phyloP scores from a whole-genome alignment of 768 basidiomycete genomes.

The Coprinellus micaceus region DNA sequence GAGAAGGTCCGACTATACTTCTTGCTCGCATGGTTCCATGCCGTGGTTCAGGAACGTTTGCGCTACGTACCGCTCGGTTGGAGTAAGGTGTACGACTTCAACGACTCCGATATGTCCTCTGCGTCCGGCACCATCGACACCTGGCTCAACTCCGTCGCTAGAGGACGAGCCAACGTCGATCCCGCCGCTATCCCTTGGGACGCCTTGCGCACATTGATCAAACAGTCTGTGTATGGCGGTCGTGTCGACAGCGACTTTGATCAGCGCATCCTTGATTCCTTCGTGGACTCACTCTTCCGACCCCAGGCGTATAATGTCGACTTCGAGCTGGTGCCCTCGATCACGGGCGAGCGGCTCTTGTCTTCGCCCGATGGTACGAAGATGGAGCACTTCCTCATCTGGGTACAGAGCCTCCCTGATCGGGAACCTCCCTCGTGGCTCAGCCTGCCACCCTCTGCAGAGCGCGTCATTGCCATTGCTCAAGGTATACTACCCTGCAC shows the following conservation, averaged over 20 bases:
- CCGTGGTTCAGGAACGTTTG: constrained; percentile 92
- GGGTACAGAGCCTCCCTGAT: constrained; percentile 88
- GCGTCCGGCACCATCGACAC: constrained; percentile 89
- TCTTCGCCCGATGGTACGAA: constrained; percentile 88
- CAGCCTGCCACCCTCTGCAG: constrained; percentile 87
- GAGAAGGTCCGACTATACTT: constrained; percentile 94
- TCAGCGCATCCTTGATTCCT: constrained; percentile 87
- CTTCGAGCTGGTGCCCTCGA: constrained; percentile 79
- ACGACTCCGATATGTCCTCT: constrained; percentile 95
- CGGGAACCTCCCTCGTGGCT: constrained; percentile 94
- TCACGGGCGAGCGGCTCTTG: constrained; percentile 53
- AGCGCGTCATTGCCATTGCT: constrained; percentile 84
- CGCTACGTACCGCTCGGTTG: constrained; percentile 96
- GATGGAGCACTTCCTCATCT: constrained; percentile 84
- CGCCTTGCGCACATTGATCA: constrained; percentile 88
- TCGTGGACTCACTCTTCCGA: constrained; percentile 88
- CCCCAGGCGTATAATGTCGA: constrained; percentile 88
- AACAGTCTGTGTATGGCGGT: constrained; percentile 95
- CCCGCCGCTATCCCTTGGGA: constrained; percentile 93
- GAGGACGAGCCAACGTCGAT: constrained; percentile 89
- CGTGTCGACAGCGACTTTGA: constrained; percentile 94
- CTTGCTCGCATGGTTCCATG: constrained; percentile 98
- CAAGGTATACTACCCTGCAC: constrained; percentile 61
- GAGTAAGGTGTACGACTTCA: constrained; percentile 98
- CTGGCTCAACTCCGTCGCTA: constrained; percentile 78